Percentiles rank a stretch among this genome's conserved stretches.
Conservation (phyloP, 1,139 yeast species). For the Cylindricascospora bacillispora region DNA sequence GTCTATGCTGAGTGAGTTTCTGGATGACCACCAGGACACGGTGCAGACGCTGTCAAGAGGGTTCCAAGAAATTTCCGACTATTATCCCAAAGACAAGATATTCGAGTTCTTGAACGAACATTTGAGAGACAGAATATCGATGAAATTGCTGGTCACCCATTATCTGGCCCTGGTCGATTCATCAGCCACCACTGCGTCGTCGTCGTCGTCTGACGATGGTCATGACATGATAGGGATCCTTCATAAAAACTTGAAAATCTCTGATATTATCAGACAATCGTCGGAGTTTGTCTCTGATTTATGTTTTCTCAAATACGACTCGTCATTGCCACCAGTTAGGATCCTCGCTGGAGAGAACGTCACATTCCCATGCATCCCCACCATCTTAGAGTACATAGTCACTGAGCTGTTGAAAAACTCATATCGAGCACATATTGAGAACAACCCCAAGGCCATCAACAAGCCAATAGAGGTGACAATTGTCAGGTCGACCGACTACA, state of each 20-base stretch:
- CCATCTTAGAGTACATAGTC: conserved; percentile 74
- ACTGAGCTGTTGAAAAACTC: conserved; percentile 84
- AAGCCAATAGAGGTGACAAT: conserved; percentile 61
- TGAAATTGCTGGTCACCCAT: conserved; percentile 77
- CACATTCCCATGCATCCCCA: conserved; percentile 66
- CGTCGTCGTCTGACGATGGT: conserved; percentile 1
- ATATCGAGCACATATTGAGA: conserved; percentile 75
- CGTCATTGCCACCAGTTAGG: conserved; percentile 40
- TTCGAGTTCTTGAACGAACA: conserved; percentile 63
- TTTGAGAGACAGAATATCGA: conserved; percentile 69
- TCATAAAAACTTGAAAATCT: conserved; percentile 48
- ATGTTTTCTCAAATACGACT: conserved; percentile 71
- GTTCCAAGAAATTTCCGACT: conserved; percentile 55
- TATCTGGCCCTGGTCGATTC: conserved; percentile 45
- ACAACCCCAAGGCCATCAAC: conserved; percentile 28
- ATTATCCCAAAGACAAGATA: conserved; percentile 38
- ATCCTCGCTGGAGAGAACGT: conserved; percentile 42
- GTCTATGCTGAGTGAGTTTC: conserved; percentile 41
- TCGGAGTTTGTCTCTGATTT: conserved; percentile 72
- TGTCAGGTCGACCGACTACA: conserved; percentile 30
- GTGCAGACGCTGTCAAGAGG: conserved; percentile 73
- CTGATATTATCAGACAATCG: conserved; percentile 46
- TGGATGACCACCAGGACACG: conserved; percentile 72
- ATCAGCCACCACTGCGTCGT: conserved; percentile 21
- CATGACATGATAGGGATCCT: conserved; percentile 43